Evolutionary conservation across 805 yeast species (phyloP), one percentile per base, ranked within the genome.

Genomic region (Metschnikowia anglica): DNA sequence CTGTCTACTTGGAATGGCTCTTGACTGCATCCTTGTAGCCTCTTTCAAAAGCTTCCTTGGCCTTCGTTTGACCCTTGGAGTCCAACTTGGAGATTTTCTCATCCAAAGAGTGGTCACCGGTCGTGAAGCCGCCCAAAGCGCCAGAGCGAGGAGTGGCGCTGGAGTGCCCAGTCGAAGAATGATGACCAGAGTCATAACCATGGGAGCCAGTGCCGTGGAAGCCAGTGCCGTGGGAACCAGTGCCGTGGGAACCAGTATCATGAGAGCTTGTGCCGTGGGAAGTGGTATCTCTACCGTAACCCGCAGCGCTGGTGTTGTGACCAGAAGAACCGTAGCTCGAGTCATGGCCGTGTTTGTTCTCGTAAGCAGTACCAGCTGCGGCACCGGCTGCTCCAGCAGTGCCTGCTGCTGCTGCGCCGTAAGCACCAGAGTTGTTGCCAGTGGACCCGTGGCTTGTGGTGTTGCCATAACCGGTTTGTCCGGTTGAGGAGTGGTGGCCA

Each of bases 31-130:
- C 73, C 19, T 62, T 53, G 59, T 67, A 68, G 35, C 72, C 73
- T 44, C 56, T 61, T 45, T 65, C 58, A 54, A 65, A 67, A 6
- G 72, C 73, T 20, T 65, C 67, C 52, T 65, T 62, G 28, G 73
- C 73, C 54, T 66, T 61, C 40, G 63, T 52, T 49, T 65, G 72
- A 31, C 61, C 64, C 16, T 55, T 49, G 19, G 63, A 60, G 43
- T 63, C 66, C 50, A 68, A 63, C 41, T 57, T 40, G 29, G 68
- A 46, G 34, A 68, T 65, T 58, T 65, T 65, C 29, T 54, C 37
- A 46, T 68, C 72, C 54, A 68, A 63, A 30, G 59, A 51, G 34
- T 50, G 52, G 55, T 65, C 63, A 20, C 73, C 72, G 23, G 72
- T 68, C 33, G 64, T 39, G 56, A 67, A 68, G 10, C 56, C 31